These are phyloP conservation scores for Linnemannia exigua DNA, from an alignment of 192 early-diverging fungal species.

Conservation along the genomic window DNA sequence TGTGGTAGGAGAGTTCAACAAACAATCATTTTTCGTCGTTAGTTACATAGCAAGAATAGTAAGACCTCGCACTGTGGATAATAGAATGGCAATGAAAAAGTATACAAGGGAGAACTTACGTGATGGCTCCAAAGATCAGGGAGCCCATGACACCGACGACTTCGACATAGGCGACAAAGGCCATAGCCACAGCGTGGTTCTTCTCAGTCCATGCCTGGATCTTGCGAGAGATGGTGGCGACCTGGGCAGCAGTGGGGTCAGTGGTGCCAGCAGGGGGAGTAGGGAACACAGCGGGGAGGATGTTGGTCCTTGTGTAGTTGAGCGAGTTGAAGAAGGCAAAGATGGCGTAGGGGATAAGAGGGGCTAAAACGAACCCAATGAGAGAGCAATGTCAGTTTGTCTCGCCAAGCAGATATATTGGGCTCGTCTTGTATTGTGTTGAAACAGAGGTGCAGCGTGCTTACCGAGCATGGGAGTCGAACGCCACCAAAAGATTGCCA, in stretches of 20 bases:
- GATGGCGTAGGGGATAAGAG: slow-evolving; percentile 79
- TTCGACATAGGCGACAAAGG: slow-evolving; percentile 76
- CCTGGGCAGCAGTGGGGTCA: slow-evolving; percentile 44
- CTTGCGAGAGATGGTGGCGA: slow-evolving; percentile 59
- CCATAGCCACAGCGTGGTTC: slow-evolving; percentile 75
- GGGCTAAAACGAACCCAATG: slow-evolving; percentile 61
- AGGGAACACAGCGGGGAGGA: slow-evolving; percentile 80
- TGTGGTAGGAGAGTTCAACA: background rate
- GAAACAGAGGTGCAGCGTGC: background rate
- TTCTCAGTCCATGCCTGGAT: slow-evolving; percentile 68
- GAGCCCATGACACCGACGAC: slow-evolving; percentile 77
- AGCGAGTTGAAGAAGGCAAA: slow-evolving; percentile 86
- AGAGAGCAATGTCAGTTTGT: background rate
- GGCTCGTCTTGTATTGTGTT: background rate
- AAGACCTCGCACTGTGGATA: background rate
- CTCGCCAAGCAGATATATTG: background rate
- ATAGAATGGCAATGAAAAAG: slow-evolving; percentile 3
- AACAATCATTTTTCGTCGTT: background rate
- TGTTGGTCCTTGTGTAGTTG: slow-evolving; percentile 77
- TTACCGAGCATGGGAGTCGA: slow-evolving; percentile 79
- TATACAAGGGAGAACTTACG: slow-evolving; percentile 52
- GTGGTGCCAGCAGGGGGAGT: slow-evolving; percentile 21
- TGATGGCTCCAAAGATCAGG: slow-evolving; percentile 66
- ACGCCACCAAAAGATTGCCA: slow-evolving; percentile 79
- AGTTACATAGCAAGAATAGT: background rate